Percentiles rank a stretch among this genome's conserved stretches.
Conservation (phyloP, 78 protist genomes). For the Paulinella micropora region DNA sequence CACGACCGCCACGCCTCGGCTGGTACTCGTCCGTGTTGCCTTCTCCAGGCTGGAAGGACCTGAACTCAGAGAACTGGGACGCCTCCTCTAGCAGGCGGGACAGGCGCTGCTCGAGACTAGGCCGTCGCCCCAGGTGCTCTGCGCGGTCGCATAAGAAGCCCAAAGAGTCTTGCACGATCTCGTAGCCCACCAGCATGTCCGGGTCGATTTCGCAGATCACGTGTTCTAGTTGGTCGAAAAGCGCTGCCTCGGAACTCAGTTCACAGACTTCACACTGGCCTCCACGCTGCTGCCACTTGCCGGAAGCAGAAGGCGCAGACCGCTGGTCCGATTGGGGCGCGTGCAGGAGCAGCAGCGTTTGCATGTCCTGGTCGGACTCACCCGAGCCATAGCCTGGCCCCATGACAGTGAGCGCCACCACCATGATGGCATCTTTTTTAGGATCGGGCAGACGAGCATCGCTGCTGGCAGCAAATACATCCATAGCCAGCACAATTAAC, state of each 20-base stretch:
- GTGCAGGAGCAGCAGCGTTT: too few relatives aligned
- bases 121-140: not conserved
- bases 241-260: not conserved
- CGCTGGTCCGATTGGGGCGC: too few relatives aligned
- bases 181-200: conserved; percentile 66
- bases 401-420: not conserved
- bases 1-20: not conserved
- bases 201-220: conserved; percentile 50
- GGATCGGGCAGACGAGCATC: not conserved
- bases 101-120: not conserved
- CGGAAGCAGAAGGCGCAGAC: too few relatives aligned
- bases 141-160: conserved; percentile 66
- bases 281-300: not conserved
- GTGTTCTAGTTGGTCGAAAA: not conserved
- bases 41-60: too few relatives aligned
- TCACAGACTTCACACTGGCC: too few relatives aligned
- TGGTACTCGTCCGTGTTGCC: not conserved
- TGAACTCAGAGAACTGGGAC: too few relatives aligned
- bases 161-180: too few relatives aligned
- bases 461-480: not conserved
- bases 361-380: not conserved
- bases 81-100: not conserved
- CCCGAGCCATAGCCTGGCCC: not conserved
- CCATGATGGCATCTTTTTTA: not conserved
- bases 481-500: not conserved